phyloP scores from a whole-genome alignment of 2,329 filamentous ascomycete genomes.

The Penicillium sclerotigenum region DNA sequence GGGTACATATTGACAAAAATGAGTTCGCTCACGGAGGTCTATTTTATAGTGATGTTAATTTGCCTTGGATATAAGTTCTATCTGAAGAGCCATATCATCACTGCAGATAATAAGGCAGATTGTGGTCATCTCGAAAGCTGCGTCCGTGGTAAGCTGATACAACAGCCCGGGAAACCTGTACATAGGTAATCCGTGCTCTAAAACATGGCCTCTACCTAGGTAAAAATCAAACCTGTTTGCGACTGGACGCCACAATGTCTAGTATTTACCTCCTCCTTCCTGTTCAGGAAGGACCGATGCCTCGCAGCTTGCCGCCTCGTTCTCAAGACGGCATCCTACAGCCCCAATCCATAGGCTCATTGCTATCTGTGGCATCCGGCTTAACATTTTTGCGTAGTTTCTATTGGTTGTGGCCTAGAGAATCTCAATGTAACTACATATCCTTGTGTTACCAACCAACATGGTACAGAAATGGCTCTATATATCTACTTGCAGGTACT shows the following conservation, averaged over 20 bases:
- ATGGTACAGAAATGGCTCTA: background rate
- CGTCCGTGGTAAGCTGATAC: background rate
- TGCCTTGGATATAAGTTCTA: background rate
- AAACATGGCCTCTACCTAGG: too few species aligned
- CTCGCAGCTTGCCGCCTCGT: background rate
- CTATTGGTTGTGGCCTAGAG: background rate
- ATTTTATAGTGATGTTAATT: background rate
- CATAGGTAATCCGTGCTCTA: background rate
- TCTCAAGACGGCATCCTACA: background rate
- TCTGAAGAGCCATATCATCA: background rate
- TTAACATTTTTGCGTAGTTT: background rate
- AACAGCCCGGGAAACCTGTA: background rate
- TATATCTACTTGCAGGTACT: background rate
- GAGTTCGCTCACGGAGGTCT: fast-evolving
- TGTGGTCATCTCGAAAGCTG: background rate
- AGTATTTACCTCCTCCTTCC: background rate
- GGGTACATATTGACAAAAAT: background rate
- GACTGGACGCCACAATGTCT: background rate
- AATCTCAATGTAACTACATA: background rate
- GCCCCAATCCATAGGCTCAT: background rate
- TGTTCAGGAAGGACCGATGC: background rate
- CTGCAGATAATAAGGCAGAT: background rate
- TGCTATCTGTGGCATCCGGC: too few species aligned
- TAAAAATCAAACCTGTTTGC: background rate
- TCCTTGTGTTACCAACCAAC: background rate